phyloP scores from a whole-genome alignment of 2,329 filamentous ascomycete genomes.

The Keithomyces neogunnii region DNA sequence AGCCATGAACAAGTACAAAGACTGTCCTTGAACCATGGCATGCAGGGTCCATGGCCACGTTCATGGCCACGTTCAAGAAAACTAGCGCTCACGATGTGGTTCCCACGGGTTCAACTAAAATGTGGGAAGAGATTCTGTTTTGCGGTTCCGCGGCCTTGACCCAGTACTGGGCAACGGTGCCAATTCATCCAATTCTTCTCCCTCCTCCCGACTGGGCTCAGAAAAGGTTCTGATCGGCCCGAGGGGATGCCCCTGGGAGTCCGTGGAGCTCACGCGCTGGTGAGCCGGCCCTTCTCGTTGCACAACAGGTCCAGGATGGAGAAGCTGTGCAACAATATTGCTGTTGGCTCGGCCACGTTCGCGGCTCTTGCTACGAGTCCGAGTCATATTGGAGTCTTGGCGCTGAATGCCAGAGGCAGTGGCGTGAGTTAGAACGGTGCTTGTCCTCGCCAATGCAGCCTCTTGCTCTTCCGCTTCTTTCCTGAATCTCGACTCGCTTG shows the following conservation, averaged over 20 bases:
- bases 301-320: slow-evolving; percentile 39
- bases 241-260: slow-evolving; percentile 9
- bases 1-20: too few relatives aligned
- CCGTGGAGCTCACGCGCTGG: slow-evolving; percentile 19
- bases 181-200: slow-evolving; percentile 15
- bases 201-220: slow-evolving; percentile 18
- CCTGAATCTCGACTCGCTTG: slow-evolving; percentile 46
- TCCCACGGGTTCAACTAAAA: slow-evolving; percentile 13
- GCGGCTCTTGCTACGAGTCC: slow-evolving; percentile 29
- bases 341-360: slow-evolving; percentile 28
- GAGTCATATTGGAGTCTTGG: slow-evolving; percentile 18
- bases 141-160: slow-evolving; percentile 16
- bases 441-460: slow-evolving; percentile 26
- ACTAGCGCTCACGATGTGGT: background rate
- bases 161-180: slow-evolving; percentile 16
- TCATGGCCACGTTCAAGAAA: too few relatives aligned
- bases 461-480: slow-evolving; percentile 43
- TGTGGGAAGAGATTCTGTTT: slow-evolving; percentile 17
- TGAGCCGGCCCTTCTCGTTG: slow-evolving; percentile 18
- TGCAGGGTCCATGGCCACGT: too few relatives aligned
- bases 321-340: slow-evolving; percentile 35
- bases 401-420: slow-evolving; percentile 21
- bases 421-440: slow-evolving; percentile 25
- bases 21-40: too few relatives aligned
- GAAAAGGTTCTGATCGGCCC: slow-evolving; percentile 12